Conservation (phyloP, 345 rosid species). For the Eucalyptus tenuipes region DNA sequence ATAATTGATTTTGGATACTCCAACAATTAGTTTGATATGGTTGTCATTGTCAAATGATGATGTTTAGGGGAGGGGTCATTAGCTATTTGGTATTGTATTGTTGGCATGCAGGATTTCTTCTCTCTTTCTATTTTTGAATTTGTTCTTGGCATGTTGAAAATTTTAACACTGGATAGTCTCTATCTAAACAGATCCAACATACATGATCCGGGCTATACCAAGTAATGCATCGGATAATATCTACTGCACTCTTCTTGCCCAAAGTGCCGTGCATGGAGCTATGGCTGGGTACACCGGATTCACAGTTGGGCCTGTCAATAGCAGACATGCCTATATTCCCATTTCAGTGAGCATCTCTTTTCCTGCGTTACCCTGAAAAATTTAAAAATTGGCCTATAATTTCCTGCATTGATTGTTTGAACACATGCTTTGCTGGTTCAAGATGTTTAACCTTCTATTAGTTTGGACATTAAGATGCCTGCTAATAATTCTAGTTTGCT, state of each 20-base stretch:
- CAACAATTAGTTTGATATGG: background rate
- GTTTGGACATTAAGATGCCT: background rate
- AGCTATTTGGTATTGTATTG: background rate
- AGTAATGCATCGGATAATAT: conserved; percentile 94
- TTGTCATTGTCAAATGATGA: background rate
- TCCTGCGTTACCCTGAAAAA: background rate
- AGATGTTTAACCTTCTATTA: background rate
- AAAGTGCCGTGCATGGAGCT: conserved; percentile 94
- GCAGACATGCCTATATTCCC: conserved; percentile 87
- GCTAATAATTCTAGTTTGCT: background rate
- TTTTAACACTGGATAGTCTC: background rate
- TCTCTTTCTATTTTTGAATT: background rate
- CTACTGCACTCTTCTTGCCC: conserved; percentile 97
- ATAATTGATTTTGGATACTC: background rate
- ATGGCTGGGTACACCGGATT: conserved; percentile 98
- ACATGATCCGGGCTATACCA: conserved; percentile 90
- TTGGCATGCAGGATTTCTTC: background rate
- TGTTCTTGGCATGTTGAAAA: background rate
- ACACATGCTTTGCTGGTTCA: background rate
- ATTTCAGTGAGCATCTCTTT: conserved; percentile 42
- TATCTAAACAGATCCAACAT: conserved; percentile 65
- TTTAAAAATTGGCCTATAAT: background rate
- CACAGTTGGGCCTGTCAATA: conserved; percentile 91
- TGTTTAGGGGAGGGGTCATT: background rate
- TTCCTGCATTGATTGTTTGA: background rate